Evolutionary conservation across 352 stramenopile species (phyloP), one percentile per base, ranked within the genome.

Genomic region (Phytophthora agathidicida): DNA sequence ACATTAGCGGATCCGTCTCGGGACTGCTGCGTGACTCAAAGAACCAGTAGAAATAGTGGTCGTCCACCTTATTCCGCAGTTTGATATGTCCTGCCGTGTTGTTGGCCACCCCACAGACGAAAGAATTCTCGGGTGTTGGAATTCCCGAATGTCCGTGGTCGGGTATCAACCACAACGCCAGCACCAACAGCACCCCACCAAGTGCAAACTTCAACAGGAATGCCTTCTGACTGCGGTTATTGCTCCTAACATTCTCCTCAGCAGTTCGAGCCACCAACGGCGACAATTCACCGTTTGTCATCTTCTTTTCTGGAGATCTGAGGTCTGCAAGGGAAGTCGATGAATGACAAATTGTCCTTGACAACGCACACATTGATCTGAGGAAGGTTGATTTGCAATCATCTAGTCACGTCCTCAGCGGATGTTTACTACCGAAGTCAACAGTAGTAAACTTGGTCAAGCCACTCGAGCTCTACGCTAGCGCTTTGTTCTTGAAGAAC

Each of bases 11-110:
- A 31, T 86, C 78, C 13, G 56, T 80, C n/a, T 60, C 61, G 9
- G 78, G 60, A 32, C 69, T 72, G 13, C 63, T 36, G 35, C 78
- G 60, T 20, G 68, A 76, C 53, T 88, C 75, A 17, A 75, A 73
- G 48, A 81, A 80, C 66, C 77, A 88, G 56, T 86, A 88, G 56
- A 88, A 84, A 24, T 80, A 71, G 44, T 82, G 60, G 27, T 84
- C 77, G 41, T 83, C 71, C 26, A 56, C 59, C 24, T 64, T 75
- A 24, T 80, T 71, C n/a, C 51, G 51, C 33, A 88, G 51, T 49
- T 68, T 64, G 19, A 88, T 52, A 43, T 85, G 72, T 5, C 75
- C 78, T 14, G 78, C 73, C n/a, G 65, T 77, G 38, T 35, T 65
- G 45, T 69, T 86, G 71, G 52, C 22, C 2, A 68, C 43, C 23